These are phyloP conservation scores for Globisporangium heterothallicum DNA, from an alignment of 352 stramenopile genomes.

Conservation along the genomic window DNA sequence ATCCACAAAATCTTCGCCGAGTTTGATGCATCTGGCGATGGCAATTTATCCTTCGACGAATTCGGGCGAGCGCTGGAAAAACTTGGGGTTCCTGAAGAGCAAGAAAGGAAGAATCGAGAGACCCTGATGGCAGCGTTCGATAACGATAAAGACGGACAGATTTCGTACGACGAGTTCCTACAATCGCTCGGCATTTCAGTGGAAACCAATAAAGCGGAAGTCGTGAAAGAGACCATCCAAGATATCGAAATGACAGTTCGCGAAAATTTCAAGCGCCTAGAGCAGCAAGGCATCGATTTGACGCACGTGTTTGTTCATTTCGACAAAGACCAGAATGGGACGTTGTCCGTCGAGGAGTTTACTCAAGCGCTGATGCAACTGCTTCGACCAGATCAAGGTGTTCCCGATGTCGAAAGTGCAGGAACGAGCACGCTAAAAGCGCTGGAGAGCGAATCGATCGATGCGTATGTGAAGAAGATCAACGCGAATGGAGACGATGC, in stretches of 20 bases:
- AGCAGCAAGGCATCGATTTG: constrained; percentile 43
- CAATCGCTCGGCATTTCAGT: constrained; percentile 41
- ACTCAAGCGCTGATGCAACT: constrained; percentile 43
- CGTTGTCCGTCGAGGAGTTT: constrained; percentile 50
- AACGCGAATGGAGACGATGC: constrained; percentile 54
- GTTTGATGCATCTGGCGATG: constrained; percentile 56
- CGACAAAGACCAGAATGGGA: constrained; percentile 53
- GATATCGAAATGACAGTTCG: constrained; percentile 38
- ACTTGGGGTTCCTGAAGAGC: constrained; percentile 31
- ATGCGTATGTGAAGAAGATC: constrained; percentile 38
- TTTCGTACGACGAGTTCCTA: constrained; percentile 83
- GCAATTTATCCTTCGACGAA: constrained; percentile 48
- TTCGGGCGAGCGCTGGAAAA: constrained; percentile 45
- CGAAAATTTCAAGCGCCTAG: constrained; percentile 44
- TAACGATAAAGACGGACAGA: constrained; percentile 42
- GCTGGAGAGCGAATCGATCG: constrained; percentile 38
- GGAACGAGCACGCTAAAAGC: constrained; percentile 20
- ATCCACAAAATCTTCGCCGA: constrained; percentile 64
- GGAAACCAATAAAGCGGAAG: constrained; percentile 39
- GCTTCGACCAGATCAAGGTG: constrained; percentile 20
- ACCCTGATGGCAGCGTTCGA: constrained; percentile 52
- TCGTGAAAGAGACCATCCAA: constrained; percentile 31
- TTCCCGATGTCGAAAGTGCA: background rate
- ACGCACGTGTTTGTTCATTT: constrained; percentile 67
- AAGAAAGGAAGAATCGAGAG: constrained; percentile 14